Base-by-base conservation (phyloP, 371 early-diverging fungal species). In the Lichtheimia ramosa region DNA sequence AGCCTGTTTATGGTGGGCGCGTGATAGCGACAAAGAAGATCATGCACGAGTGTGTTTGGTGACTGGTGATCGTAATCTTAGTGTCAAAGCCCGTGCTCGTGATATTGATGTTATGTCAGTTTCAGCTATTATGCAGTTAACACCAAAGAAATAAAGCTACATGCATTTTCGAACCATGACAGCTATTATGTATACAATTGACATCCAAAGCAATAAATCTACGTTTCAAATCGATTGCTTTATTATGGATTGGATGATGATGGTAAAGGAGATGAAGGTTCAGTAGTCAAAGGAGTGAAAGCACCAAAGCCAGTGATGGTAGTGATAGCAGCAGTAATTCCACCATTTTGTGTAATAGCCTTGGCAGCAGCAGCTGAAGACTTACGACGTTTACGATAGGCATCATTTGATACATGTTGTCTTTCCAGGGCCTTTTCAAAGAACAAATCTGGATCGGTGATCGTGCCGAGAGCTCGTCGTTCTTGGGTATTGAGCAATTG, bases 391-490 rank as follows among this genome's bases (percentile, higher is more conserved):
- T 46, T 34, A 16, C 39, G 59, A 24, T 51, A 51, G 15, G 59
- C 51, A 40, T 49, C 59, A n/a, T 39, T 27, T 12, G 46, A 46
- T 7, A 46, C 5, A 4, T 20, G 41, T 43, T 55, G 49, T 56
- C 71, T 65, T 40, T 63, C 62, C 54, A 77, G 59, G 0, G 76
- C 64, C 51, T 70, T 70, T 58, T 70, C 75, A 58, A 91, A 89
- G 46, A 90, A 81, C 43, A 75, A 59, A 50, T 91, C 90, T 2
- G 96, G 96, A 41, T 84, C 81, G 46, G 91, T 90, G 55, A 93
- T 84, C 4, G 90, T 83, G 6, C 95, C 96, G 27, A 97, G 69
- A 0, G 93, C 93, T n/a, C 96, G 84, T 3, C 90, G 82, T 85
- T 92, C 83, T 56, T 86, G 85, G 4, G 79, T 71, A 18, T 87